Conservation (phyloP, 1,139 yeast genomes). For the Blastobotrys arbuscula region DNA sequence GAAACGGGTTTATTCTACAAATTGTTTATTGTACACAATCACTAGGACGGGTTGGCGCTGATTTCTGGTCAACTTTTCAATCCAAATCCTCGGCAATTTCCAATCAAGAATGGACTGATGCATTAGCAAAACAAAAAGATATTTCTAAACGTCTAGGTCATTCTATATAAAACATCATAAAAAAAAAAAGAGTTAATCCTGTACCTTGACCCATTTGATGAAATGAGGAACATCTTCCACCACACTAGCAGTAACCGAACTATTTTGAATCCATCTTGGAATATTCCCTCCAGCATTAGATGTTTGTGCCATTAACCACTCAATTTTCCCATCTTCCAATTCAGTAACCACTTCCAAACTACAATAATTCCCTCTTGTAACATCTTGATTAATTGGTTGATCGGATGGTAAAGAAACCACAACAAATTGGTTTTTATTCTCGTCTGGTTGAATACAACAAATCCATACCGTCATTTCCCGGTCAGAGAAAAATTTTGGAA, state of each 20-base stretch:
- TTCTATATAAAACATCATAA: background rate
- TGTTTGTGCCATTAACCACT: constrained; percentile 61
- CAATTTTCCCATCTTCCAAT: constrained; percentile 39
- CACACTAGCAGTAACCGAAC: constrained; percentile 51
- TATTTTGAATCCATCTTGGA: constrained; percentile 58
- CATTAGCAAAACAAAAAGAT: constrained; percentile 38
- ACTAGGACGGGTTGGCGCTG: constrained; percentile 61
- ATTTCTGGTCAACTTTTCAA: constrained; percentile 45
- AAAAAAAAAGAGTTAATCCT: constrained; percentile 1
- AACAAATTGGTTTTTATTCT: constrained; percentile 38
- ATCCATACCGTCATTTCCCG: constrained; percentile 60
- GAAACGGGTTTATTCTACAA: constrained; percentile 64
- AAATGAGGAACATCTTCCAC: constrained; percentile 65
- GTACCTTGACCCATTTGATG: constrained; percentile 42
- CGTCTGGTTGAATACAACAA: constrained; percentile 26
- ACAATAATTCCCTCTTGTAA: constrained; percentile 40
- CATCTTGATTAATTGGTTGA: constrained; percentile 22
- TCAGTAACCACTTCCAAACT: constrained; percentile 51
- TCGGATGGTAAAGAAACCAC: constrained; percentile 48
- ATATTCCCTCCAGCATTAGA: constrained; percentile 64
- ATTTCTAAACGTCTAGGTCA: constrained; percentile 28
- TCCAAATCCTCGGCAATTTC: constrained; percentile 26
- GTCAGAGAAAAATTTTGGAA: constrained; percentile 44
- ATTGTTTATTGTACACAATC: constrained; percentile 73
- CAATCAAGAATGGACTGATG: constrained; percentile 35